Percentiles rank a stretch among this genome's conserved stretches.
Evolutionary conservation across 305 asterid genomes (phyloP).

Genomic region (Fraxinus angustifolia): DNA sequence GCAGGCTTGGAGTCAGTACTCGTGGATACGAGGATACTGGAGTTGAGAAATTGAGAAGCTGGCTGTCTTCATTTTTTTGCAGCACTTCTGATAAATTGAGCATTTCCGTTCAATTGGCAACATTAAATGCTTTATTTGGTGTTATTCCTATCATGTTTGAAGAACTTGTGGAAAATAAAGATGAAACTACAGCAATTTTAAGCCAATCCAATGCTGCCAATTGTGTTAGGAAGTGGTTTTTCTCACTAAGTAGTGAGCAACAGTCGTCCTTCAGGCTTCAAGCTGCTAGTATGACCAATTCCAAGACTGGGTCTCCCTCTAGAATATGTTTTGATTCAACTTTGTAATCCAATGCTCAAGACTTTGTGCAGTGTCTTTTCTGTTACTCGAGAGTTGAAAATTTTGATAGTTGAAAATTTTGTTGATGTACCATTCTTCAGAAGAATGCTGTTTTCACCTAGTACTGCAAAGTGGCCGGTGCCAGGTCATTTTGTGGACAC

Average conservation of each 20-base stretch:
- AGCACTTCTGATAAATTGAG: conserved; percentile 29
- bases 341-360: not conserved
- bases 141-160: conserved; percentile 42
- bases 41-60: conserved; percentile 47
- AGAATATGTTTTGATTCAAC: not conserved
- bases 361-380: not conserved
- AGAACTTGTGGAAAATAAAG: conserved; percentile 33
- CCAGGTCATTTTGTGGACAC: not conserved
- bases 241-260: conserved; percentile 51
- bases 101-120: conserved; percentile 44
- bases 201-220: conserved; percentile 35
- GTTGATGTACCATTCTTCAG: not conserved
- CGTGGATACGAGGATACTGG: conserved; percentile 54
- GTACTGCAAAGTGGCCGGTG: not conserved
- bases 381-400: not conserved
- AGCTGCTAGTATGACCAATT: conserved; percentile 16
- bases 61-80: conserved; percentile 38
- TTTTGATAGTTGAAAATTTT: not conserved
- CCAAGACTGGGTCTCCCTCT: not conserved
- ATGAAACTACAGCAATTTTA: conserved; percentile 20
- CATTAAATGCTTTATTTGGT: conserved; percentile 43
- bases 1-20: conserved; percentile 66
- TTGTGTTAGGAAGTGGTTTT: conserved; percentile 63
- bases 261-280: conserved; percentile 46
- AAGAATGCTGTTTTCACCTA: not conserved